Evolutionary conservation across 257 asterid species (phyloP), one percentile per base, ranked within the genome.

Genomic region (Mentha longifolia): DNA sequence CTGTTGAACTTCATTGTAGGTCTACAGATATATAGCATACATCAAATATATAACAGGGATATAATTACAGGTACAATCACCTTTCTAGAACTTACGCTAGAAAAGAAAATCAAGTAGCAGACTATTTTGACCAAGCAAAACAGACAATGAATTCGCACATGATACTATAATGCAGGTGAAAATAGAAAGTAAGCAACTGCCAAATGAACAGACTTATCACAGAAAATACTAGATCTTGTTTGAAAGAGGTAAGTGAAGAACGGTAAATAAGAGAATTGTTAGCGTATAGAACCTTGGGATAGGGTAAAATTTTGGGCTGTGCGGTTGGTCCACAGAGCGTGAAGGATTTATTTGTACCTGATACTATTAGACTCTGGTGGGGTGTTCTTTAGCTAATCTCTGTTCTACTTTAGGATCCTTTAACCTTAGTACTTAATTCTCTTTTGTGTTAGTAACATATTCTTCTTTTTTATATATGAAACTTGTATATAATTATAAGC

Each of bases 1-100:
- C 82, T 83, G 98, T 58, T 89, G 99, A 79, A 94, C 95, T 83
- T 91, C 96, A 78, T 94, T 94, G 85, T 94, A 94, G 22, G 97
- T 91, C 99, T 94, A 92, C 81, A 80, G 71, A 50, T 60, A 35
- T 73, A 81, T 57, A 52, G 67, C 54, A 65, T 63, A 64, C 67
- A 77, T 52, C 78, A 63, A 57, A 65, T 69, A 71, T 2, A 58
- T 31, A 61, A 61, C 22, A 52, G 49, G 51, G 73, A 58, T 46
- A 49, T 37, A 8, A 39, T 28, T 65, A 60, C 22, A 37, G 35
- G 45, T 35, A 57, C 31, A 68, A 43, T 65, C 50, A 74, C 61
- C 73, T 47, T 50, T 66, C 67, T 19, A 55, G 59, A 66, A 64
- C 68, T 62, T 73, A 41, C 45, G 61, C 49, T 73, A 33, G 75